Conservation (phyloP, 768 basidiomycete genomes). For the Rhodotorula graminis region DNA sequence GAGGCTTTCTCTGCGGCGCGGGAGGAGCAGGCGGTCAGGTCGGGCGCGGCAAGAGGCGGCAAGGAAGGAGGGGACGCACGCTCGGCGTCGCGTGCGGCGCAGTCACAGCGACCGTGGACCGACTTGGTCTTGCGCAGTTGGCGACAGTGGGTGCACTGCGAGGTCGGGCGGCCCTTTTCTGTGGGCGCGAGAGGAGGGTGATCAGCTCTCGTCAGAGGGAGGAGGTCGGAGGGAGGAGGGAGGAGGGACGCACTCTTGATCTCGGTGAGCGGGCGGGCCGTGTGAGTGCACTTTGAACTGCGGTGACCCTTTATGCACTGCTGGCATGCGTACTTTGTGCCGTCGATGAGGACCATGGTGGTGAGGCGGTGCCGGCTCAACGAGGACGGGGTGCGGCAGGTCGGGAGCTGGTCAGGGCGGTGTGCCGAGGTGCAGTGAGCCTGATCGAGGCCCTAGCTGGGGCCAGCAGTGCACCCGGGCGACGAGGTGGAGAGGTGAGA, state of each 20-base stretch:
- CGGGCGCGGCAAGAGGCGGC: too few relatives aligned
- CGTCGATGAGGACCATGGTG: conserved; percentile 33
- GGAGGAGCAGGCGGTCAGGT: not conserved
- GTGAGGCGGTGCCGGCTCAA: not conserved
- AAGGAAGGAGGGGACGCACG: not conserved
- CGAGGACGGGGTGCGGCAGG: too few relatives aligned
- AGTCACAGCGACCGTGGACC: conserved; percentile 35
- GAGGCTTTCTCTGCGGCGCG: not conserved
- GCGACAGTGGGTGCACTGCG: conserved; percentile 35
- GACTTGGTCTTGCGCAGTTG: conserved; percentile 28
- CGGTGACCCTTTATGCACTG: conserved; percentile 35
- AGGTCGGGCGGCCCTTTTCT: conserved; percentile 38
- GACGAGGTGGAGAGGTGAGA: too few relatives aligned
- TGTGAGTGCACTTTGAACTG: conserved; percentile 35
- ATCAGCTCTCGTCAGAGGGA: not conserved
- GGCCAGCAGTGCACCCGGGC: too few relatives aligned
- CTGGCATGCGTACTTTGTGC: conserved; percentile 38
- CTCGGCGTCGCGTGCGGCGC: conserved; percentile 7
- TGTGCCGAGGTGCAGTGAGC: too few relatives aligned
- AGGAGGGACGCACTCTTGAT: conserved; percentile 29
- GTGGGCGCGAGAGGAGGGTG: not conserved
- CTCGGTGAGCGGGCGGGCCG: conserved; percentile 26
- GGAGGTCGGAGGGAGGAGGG: too few relatives aligned
- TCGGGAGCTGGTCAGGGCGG: too few relatives aligned
- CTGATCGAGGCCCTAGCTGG: too few relatives aligned